phyloP scores from a whole-genome alignment of 805 yeast genomes.

The Candida tallmaniae region DNA sequence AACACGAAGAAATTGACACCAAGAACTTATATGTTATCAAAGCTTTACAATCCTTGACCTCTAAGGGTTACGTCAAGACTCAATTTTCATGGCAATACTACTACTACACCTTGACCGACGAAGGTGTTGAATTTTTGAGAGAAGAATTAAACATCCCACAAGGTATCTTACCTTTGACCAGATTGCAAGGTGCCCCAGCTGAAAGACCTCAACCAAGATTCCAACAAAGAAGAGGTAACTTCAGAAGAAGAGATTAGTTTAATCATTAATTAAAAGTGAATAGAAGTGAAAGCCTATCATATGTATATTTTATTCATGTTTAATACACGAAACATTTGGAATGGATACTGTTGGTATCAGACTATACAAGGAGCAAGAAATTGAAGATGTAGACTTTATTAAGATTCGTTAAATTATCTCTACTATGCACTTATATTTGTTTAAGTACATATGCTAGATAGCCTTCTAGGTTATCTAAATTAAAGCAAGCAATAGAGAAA shows the following conservation, averaged over 20 bases:
- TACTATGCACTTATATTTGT: too few relatives aligned
- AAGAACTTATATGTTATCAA: slow-evolving; percentile 96
- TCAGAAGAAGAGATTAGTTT: slow-evolving; percentile 57
- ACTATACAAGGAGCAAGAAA: too few relatives aligned
- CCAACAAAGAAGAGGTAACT: slow-evolving; percentile 43
- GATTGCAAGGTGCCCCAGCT: slow-evolving; percentile 92
- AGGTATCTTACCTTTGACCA: slow-evolving; percentile 97
- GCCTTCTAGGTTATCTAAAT: too few relatives aligned
- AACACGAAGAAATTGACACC: slow-evolving; percentile 98
- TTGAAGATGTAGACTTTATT: too few relatives aligned
- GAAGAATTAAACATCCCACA: slow-evolving; percentile 98
- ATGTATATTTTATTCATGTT: slow-evolving; percentile 15
- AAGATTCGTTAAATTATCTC: too few relatives aligned
- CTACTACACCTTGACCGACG: slow-evolving; percentile 99
- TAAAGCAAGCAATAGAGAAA: too few relatives aligned
- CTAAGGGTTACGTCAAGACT: slow-evolving; percentile 98
- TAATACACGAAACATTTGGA: slow-evolving; percentile 15
- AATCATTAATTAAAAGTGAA: slow-evolving; percentile 2
- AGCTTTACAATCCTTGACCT: slow-evolving; percentile 98
- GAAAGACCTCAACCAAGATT: slow-evolving; percentile 56
- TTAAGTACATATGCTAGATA: too few relatives aligned
- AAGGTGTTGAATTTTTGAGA: slow-evolving; percentile 98
- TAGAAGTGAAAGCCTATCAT: slow-evolving; percentile 3
- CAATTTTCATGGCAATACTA: slow-evolving; percentile 99
- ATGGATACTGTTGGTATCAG: too few relatives aligned